Evolutionary conservation across 2,329 filamentous ascomycete species (phyloP).

Genomic region (Aspergillus cejpii): DNA sequence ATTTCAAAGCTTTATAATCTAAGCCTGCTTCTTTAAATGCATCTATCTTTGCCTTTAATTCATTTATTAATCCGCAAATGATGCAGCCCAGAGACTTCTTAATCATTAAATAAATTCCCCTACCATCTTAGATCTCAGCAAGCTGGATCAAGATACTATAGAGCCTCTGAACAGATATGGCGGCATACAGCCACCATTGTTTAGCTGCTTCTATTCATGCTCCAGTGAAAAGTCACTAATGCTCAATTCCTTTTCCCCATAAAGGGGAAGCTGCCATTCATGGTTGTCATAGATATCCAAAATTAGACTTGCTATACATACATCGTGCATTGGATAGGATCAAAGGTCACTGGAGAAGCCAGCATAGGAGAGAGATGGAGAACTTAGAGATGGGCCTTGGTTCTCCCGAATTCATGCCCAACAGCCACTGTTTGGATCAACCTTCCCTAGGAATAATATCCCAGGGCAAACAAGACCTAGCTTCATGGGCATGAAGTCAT

Average conservation of each 20-base stretch:
- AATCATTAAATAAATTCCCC: conserved; percentile 46
- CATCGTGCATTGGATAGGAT: too few relatives aligned
- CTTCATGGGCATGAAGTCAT: background rate
- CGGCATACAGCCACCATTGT: conserved; percentile 47
- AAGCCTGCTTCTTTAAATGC: too few relatives aligned
- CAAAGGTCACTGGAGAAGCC: too few relatives aligned
- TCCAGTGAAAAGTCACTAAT: conserved; percentile 21
- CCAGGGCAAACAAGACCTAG: background rate
- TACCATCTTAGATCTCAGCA: conserved; percentile 40
- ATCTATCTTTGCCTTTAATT: conserved; percentile 31
- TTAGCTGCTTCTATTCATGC: conserved; percentile 31
- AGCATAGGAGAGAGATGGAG: too few relatives aligned
- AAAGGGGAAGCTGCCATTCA: conserved; percentile 57
- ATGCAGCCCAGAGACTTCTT: conserved; percentile 35
- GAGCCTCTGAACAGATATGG: conserved; percentile 56
- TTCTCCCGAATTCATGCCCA: too few relatives aligned
- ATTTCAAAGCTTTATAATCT: too few relatives aligned
- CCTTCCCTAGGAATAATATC: too few relatives aligned
- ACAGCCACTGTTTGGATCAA: too few relatives aligned
- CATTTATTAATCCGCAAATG: conserved; percentile 14
- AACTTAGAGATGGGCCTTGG: too few relatives aligned
- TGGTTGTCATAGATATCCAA: too few relatives aligned
- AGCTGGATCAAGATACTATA: conserved; percentile 46
- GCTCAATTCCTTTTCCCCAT: conserved; percentile 40
- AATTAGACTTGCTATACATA: too few relatives aligned